Evolutionary conservation across 192 early-diverging fungal genomes (phyloP), one percentile per base, ranked within the genome.

Genomic region (Linderina pennispora): DNA sequence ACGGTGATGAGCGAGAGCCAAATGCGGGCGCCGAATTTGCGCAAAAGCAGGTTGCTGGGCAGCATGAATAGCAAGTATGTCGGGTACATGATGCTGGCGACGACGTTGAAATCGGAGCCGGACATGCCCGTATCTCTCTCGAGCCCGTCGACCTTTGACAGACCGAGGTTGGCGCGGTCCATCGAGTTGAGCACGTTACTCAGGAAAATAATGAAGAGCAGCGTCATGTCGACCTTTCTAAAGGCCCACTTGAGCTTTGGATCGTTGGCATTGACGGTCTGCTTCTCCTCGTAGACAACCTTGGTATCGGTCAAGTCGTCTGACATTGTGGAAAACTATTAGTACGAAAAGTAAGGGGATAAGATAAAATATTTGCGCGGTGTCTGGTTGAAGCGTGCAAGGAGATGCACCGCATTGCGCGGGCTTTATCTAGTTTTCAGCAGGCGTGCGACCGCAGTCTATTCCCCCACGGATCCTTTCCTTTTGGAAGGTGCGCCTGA

Each of bases 1-100:
- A 68, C 58, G 6, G 65, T 68, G 28, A 68, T 68, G 5, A 68
- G 31, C 23, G 57, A 61, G 43, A 68, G 65, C 65, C 65, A 68
- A 32, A 68, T 40, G 19, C 65, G 39, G 2, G 65, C 65, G 9
- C 65, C 65, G 16, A 68, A 48, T 28, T 53, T 60, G 49, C 65
- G 65, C 45, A 68, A 45, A 0, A 49, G 52, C 65, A 68, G 41
- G 53, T 68, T 68, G 34, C 57, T 60, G 13, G 65, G 65, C 40
- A 68, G 20, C 65, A 68, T 68, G 23, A 51, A 68, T 9, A 68
- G 20, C 18, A 68, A 40, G 20, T 68, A 68, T 1, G 53, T 68
- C 28, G 65, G 65, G 6, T 68, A 68, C 65, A 68, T 68, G 43
- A 56, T 56, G 41, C 65, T 56, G 13, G 53, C 65, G 0, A 61